phyloP scores from a whole-genome alignment of 2,329 filamentous ascomycete species.

The Colletotrichum plurivorum region DNA sequence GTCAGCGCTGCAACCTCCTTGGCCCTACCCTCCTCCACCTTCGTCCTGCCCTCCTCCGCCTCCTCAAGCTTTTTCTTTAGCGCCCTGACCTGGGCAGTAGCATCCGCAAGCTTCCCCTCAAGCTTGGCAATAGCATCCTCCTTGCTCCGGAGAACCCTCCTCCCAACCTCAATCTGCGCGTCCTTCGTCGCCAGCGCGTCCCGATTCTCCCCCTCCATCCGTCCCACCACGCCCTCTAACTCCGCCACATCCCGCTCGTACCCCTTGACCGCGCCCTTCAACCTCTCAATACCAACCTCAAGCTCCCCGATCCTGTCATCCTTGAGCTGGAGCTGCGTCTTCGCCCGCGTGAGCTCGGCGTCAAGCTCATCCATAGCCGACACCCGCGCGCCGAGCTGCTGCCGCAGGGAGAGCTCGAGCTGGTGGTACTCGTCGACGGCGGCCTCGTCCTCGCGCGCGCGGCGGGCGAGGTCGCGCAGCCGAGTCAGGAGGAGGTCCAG shows the following conservation, averaged over 20 bases:
- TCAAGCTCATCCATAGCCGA: conserved; percentile 64
- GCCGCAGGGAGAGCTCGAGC: conserved; percentile 67
- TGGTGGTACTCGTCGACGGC: conserved; percentile 72
- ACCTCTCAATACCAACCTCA: conserved; percentile 63
- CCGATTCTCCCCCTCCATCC: conserved; percentile 59
- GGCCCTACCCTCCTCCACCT: conserved; percentile 51
- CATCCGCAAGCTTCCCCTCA: conserved; percentile 59
- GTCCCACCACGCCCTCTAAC: conserved; percentile 65
- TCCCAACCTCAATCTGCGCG: conserved; percentile 52
- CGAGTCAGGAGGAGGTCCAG: conserved; percentile 67
- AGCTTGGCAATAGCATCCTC: conserved; percentile 57
- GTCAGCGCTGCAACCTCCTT: conserved; percentile 53
- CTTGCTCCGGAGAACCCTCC: conserved; percentile 53
- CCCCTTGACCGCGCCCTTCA: conserved; percentile 65
- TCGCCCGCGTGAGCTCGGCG: conserved; percentile 55
- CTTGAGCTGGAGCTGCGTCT: conserved; percentile 52
- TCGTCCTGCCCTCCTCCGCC: conserved; percentile 51
- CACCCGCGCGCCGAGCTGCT: conserved; percentile 69
- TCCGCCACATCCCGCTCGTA: conserved; percentile 69
- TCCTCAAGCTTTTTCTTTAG: conserved; percentile 57
- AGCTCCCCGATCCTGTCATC: conserved; percentile 61
- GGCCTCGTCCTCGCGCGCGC: conserved; percentile 64
- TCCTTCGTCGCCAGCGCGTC: conserved; percentile 49
- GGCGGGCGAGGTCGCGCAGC: conserved; percentile 64
- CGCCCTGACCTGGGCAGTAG: conserved; percentile 54